Evolutionary conservation across 2,329 filamentous ascomycete species (phyloP), one percentile per base, ranked within the genome.

Genomic region (Chrysoporthe deuterocubensis): DNA sequence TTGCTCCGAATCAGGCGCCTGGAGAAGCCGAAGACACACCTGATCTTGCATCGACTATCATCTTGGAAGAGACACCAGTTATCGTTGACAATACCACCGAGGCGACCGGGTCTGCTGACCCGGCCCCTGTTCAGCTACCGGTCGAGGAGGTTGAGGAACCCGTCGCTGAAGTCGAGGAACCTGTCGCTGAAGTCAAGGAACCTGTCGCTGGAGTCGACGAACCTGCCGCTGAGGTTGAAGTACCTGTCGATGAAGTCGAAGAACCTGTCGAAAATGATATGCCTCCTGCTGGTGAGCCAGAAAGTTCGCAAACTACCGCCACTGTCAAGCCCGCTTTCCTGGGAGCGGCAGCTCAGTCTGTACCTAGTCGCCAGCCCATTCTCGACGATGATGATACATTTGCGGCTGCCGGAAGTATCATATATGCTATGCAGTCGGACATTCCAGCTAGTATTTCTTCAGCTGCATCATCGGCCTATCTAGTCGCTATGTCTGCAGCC

Each of bases 401-500:
- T 57, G 76, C 77, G 26, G 80, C 81, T 46, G 74, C 77, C 1
- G 78, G 82, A 2, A 78, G 73, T 63, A 74, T 75, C 21, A 67
- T 77, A 14, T 77, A 77, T 5, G 74, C 77, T 4, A 75, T 78
- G 43, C 75, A 76, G 62, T 77, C 76, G 1, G 76, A 79, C 57
- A 73, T 74, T 61, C 77, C 77, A 7, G 68, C 71, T 11, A 71
- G 69, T 0, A 68, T 73, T 44, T 70, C 73, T 3, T 69, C 73
- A 2, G 73, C 75, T 3, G 69, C 76, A 1, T 74, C 73, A 43
- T 73, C 75, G 7, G 87, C 85, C 8, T 94, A 93, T 76, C 86
- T 85, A 9, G 85, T 85, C 34, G 92, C 91, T 26, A 78, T 92
- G 11, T 86, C 85, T 56, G 81, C 85, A 52, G 92, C 92, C 4